phyloP scores from a whole-genome alignment of 192 early-diverging fungal genomes.

The Podila minutissima region DNA sequence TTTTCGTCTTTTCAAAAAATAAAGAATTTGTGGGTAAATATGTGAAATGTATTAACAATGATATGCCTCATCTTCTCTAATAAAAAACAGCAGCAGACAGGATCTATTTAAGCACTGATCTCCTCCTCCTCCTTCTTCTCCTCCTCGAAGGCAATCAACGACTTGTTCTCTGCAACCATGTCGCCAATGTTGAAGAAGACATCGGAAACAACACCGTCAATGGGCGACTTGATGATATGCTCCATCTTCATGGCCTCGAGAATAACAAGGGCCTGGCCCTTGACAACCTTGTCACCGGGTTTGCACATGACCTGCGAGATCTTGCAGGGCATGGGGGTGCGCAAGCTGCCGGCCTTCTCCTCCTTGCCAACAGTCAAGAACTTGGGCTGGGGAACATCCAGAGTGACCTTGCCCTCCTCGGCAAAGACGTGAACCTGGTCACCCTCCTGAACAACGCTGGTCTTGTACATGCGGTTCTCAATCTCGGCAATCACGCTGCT shows the following conservation, averaged over 20 bases:
- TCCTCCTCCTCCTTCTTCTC: constrained; percentile 34
- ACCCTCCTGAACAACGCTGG: constrained; percentile 69
- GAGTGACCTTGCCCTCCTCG: constrained; percentile 57
- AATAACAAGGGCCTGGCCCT: constrained; percentile 83
- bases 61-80: not conserved
- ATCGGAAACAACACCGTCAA: constrained; percentile 73
- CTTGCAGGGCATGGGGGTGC: constrained; percentile 97
- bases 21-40: too few relatives aligned
- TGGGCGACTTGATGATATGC: constrained; percentile 88
- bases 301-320: constrained; percentile 82
- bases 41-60: too few relatives aligned
- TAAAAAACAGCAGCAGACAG: not conserved
- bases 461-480: constrained; percentile 66
- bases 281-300: constrained; percentile 80
- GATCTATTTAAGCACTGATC: not conserved
- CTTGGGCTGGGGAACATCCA: constrained; percentile 66
- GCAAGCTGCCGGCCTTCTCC: constrained; percentile 71
- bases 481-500: constrained; percentile 67
- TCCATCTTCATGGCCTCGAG: constrained; percentile 99
- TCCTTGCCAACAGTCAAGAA: constrained; percentile 59
- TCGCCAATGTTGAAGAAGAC: constrained; percentile 89
- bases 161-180: constrained; percentile 87
- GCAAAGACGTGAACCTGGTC: constrained; percentile 53
- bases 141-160: constrained; percentile 78
- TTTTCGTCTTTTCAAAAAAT: too few relatives aligned